Evolutionary conservation across 345 rosid genomes (phyloP), one percentile per base, ranked within the genome.

Genomic region (Mallotus nudiflorus): DNA sequence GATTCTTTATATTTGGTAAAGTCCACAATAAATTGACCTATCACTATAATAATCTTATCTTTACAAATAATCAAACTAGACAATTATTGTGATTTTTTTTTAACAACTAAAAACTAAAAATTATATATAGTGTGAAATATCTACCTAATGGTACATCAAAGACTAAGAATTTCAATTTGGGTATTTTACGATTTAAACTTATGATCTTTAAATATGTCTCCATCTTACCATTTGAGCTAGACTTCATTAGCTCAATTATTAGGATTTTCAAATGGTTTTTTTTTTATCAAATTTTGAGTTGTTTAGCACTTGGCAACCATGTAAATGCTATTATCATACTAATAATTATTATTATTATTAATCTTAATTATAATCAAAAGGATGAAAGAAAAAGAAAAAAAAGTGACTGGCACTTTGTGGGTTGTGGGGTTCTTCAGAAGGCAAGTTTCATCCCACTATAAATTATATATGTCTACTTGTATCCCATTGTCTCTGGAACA

Each of bases 31-130:
- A 14, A 22, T 28, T 14, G 40, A 57, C 2, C 3, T 28, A 40
- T 57, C n/a, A 0, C 4, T 14, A 9, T 31, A 56, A 56, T 56
- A 22, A 56, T 57, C 40, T 57, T 28, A 57, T 5, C 62, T 57
- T 57, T 57, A 29, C 19, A 29, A 57, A 57, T 57, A 57, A n/a
- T 39, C 62, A 56, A 56, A 56, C 12, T 39, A 56, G 20, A 28
- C 39, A 56, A 56, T 56, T 1, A 28, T 56, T 28, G 29, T 56
- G n/a, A 56, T 29, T 52, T 51, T 20, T 15, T 8, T n/a, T n/a
- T n/a, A n/a, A n/a, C n/a, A n/a, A n/a, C n/a, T n/a, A n/a, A n/a
- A n/a, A n/a, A n/a, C n/a, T n/a, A n/a, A n/a, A n/a, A n/a, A n/a
- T n/a, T n/a, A n/a, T n/a, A n/a, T n/a, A n/a, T n/a, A n/a, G n/a